These are phyloP conservation scores for Neurospora hispaniola DNA, from an alignment of 495 filamentous ascomycete genomes.

Conservation along the genomic window DNA sequence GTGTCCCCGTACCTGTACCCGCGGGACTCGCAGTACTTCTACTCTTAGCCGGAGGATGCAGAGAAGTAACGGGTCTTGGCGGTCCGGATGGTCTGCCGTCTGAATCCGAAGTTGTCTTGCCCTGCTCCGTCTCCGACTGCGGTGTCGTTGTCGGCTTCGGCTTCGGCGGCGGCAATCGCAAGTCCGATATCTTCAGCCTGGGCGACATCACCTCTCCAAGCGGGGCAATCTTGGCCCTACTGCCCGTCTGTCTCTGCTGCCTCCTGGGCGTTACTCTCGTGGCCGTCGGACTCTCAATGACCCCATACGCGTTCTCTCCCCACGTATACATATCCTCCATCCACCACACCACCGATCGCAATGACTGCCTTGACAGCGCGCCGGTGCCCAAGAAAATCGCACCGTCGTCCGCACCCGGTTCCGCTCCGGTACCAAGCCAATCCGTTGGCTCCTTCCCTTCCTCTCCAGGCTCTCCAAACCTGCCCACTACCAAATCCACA, in stretches of 20 bases:
- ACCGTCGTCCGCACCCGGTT: constrained; percentile 63
- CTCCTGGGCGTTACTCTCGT: constrained; percentile 26
- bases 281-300: constrained; percentile 59
- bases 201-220: neutral
- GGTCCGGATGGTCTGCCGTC: neutral
- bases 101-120: neutral
- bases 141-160: neutral
- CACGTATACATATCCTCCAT: constrained; percentile 72
- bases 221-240: neutral
- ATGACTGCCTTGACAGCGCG: constrained; percentile 49
- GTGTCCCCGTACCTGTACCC: neutral
- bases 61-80: neutral
- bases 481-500: constrained; percentile 79
- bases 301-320: constrained; percentile 71
- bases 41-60: neutral
- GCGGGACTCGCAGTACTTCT: neutral
- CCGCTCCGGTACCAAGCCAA: constrained; percentile 59
- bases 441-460: constrained; percentile 8
- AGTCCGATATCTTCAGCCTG: neutral
- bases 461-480: constrained; percentile 53
- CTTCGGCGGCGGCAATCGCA: neutral
- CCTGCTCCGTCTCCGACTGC: neutral
- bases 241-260: constrained; percentile 1
- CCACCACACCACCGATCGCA: constrained; percentile 65
- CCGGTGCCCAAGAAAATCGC: constrained; percentile 74